These are phyloP conservation scores for Dipodascopsis uninucleata DNA, from an alignment of 805 yeast species.

Conservation along the genomic window DNA sequence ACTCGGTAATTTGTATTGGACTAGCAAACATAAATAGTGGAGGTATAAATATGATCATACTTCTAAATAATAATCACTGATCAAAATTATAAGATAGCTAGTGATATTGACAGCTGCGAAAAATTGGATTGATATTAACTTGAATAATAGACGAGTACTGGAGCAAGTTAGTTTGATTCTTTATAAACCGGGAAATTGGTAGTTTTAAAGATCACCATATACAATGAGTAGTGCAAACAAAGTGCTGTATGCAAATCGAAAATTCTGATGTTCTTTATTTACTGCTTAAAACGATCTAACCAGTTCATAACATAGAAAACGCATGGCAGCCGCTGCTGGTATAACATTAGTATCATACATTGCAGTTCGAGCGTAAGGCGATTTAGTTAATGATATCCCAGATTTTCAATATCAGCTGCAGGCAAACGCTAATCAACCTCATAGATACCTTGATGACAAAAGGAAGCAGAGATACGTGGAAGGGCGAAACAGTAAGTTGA, in stretches of 20 bases:
- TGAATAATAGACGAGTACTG: no score
- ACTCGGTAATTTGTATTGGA: no score
- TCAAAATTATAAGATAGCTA: background rate
- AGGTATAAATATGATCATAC: no score
- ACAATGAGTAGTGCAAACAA: background rate
- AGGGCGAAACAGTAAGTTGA: background rate
- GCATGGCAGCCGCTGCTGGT: conserved; percentile 1
- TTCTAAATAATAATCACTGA: background rate
- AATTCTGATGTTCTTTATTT: background rate
- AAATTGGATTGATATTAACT: no score
- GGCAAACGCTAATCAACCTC: no score
- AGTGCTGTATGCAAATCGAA: no score
- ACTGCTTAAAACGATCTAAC: background rate
- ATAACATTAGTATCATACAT: background rate
- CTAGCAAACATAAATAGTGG: no score
- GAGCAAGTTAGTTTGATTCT: no score
- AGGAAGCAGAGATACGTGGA: background rate
- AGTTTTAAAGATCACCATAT: no score
- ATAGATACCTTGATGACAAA: background rate
- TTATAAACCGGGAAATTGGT: no score
- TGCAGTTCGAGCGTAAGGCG: background rate
- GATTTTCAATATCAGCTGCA: no score
- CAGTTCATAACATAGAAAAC: background rate
- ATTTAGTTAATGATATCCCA: no score
- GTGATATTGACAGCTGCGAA: background rate